Evolutionary conservation across 164 flowering plant species (phyloP).

Genomic region (Sextonia rubra): DNA sequence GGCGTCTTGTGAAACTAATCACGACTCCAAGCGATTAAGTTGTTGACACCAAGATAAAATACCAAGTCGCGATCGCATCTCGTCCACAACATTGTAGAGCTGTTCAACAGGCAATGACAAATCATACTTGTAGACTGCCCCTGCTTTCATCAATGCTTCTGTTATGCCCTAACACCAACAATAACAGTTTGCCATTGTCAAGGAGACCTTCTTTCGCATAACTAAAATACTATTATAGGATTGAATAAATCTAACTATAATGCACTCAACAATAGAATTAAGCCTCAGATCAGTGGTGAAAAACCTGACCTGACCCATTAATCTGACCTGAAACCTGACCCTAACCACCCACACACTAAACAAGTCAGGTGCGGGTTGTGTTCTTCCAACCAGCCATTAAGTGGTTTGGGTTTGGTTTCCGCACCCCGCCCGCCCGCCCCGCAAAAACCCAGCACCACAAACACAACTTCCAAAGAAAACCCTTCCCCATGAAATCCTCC

Average conservation of each 20-base stretch:
- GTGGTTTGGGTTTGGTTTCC: too few relatives aligned
- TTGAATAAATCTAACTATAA: background rate
- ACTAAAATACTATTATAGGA: background rate
- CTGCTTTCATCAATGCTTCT: slow-evolving; percentile 84
- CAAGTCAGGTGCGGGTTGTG: too few relatives aligned
- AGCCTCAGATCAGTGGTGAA: too few relatives aligned
- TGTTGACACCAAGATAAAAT: slow-evolving; percentile 5
- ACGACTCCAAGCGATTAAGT: background rate
- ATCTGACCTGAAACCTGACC: too few relatives aligned
- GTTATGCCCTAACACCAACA: slow-evolving; percentile 60
- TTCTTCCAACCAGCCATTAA: too few relatives aligned
- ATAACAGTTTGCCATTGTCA: background rate
- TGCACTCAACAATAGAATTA: too few relatives aligned
- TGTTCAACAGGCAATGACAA: slow-evolving; percentile 82
- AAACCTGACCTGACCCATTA: too few relatives aligned
- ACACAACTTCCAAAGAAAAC: too few relatives aligned
- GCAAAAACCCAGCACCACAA: too few relatives aligned
- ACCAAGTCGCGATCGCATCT: slow-evolving; percentile 83
- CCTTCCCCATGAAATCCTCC: too few relatives aligned
- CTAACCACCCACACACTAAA: too few relatives aligned
- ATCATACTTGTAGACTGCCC: slow-evolving; percentile 95
- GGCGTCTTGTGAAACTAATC: background rate
- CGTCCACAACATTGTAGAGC: slow-evolving; percentile 83
- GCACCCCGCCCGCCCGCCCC: too few relatives aligned
- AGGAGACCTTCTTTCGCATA: background rate